Conservation (phyloP, 805 yeast species). For the Lipomyces yamadae region DNA sequence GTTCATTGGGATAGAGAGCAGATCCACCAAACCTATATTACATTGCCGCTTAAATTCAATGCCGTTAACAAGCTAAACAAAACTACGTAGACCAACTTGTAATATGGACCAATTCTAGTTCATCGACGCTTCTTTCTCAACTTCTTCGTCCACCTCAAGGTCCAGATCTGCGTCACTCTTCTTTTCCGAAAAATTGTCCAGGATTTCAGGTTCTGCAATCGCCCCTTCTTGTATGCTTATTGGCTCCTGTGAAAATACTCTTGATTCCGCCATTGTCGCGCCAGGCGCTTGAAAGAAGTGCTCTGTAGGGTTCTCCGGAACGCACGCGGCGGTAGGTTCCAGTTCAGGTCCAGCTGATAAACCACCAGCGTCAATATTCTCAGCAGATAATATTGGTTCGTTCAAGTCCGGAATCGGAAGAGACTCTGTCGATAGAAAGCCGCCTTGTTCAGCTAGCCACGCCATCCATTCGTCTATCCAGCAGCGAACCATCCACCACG, state of each 20-base stretch:
- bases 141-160: conserved; percentile 23
- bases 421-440: conserved; percentile 39
- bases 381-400: neutral
- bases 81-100: neutral
- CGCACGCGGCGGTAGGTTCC: neutral
- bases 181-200: neutral
- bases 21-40: conserved; percentile 1
- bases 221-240: neutral
- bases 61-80: conserved; percentile 1
- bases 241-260: neutral
- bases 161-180: conserved; percentile 16
- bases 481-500: conserved; percentile 77
- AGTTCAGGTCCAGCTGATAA: neutral
- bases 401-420: conserved; percentile 14
- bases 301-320: neutral
- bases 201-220: neutral
- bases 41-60: neutral
- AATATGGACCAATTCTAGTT: neutral
- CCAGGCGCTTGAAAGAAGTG: neutral
- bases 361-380: neutral
- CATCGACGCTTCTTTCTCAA: conserved; percentile 26
- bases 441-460: conserved; percentile 62
- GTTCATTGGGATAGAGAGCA: neutral
- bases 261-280: neutral
- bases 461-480: conserved; percentile 77